Percentiles rank a stretch among this genome's conserved stretches.
Conservation (phyloP, 2,329 filamentous ascomycete species). For the Cordyceps farinosa region DNA sequence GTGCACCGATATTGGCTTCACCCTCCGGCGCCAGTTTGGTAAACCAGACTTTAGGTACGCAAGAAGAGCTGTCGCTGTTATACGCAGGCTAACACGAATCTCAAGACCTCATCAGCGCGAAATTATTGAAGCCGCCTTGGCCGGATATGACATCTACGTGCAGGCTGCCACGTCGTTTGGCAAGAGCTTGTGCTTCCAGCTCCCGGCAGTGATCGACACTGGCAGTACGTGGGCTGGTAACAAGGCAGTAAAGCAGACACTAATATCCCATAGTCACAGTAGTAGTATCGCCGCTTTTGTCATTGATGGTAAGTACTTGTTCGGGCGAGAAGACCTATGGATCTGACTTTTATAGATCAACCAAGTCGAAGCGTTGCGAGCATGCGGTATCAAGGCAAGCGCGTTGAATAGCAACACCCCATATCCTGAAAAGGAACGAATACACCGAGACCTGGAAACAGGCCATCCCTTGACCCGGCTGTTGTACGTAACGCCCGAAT, state of each 20-base stretch:
- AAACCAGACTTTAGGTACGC: constrained; percentile 69
- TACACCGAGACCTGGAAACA: constrained; percentile 78
- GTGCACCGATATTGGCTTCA: constrained; percentile 67
- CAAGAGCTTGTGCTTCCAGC: constrained; percentile 89
- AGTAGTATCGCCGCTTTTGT: constrained; percentile 83
- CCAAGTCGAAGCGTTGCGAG: constrained; percentile 77
- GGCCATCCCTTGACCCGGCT: constrained; percentile 81
- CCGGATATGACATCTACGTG: constrained; percentile 85
- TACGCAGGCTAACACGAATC: neutral
- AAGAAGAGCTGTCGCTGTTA: neutral
- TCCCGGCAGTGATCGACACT: constrained; percentile 81
- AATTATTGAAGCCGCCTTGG: constrained; percentile 76
- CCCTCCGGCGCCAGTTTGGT: constrained; percentile 67
- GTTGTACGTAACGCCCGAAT: constrained; percentile 90
- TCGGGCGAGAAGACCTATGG: neutral
- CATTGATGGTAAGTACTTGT: constrained; percentile 68
- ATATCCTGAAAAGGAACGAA: constrained; percentile 58
- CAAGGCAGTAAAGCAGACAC: neutral
- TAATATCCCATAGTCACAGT: constrained; percentile 63
- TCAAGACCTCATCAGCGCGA: constrained; percentile 77
- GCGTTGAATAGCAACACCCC: constrained; percentile 84
- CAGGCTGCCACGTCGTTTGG: constrained; percentile 90
- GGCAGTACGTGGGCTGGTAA: constrained; percentile 59
- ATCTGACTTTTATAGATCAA: constrained; percentile 62
- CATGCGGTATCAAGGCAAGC: constrained; percentile 72